A percentile compares a stretch with the other conserved stretches of the same genome.
Evolutionary conservation across 768 basidiomycete genomes (phyloP).

Genomic region (Cyathus striatus): DNA sequence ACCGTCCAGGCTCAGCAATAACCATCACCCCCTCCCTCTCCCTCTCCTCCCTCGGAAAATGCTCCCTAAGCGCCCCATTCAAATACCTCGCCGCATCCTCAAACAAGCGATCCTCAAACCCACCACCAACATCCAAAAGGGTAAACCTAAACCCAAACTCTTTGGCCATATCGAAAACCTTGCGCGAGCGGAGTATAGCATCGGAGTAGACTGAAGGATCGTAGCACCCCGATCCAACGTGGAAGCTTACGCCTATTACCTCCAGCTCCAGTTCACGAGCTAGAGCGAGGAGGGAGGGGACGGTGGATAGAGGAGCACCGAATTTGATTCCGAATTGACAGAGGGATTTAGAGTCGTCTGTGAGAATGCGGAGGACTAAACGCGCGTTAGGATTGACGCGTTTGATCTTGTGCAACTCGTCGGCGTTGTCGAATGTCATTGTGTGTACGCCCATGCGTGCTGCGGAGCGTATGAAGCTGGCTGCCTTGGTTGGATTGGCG

Average conservation of each 20-base stretch:
- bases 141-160: conserved; percentile 78
- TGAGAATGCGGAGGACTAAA: conserved; percentile 89
- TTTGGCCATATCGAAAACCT: conserved; percentile 83
- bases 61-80: conserved; percentile 60
- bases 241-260: conserved; percentile 95
- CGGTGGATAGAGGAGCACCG: conserved; percentile 81
- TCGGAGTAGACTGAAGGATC: conserved; percentile 88
- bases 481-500: conserved; percentile 98
- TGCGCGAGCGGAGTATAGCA: conserved; percentile 77
- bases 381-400: conserved; percentile 76
- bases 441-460: conserved; percentile 73
- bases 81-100: conserved; percentile 73
- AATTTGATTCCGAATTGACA: conserved; percentile 95
- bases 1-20: conserved; percentile 94
- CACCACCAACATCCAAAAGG: conserved; percentile 92
- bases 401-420: conserved; percentile 92
- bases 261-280: conserved; percentile 77
- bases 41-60: conserved; percentile 60
- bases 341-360: conserved; percentile 94
- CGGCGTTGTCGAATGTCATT: conserved; percentile 98
- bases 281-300: conserved; percentile 73
- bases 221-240: conserved; percentile 96
- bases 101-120: conserved; percentile 88
- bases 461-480: conserved; percentile 86
- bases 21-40: conserved; percentile 62